Evolutionary conservation across 2,329 filamentous ascomycete genomes (phyloP).

Genomic region (Colletotrichum plurivorum): DNA sequence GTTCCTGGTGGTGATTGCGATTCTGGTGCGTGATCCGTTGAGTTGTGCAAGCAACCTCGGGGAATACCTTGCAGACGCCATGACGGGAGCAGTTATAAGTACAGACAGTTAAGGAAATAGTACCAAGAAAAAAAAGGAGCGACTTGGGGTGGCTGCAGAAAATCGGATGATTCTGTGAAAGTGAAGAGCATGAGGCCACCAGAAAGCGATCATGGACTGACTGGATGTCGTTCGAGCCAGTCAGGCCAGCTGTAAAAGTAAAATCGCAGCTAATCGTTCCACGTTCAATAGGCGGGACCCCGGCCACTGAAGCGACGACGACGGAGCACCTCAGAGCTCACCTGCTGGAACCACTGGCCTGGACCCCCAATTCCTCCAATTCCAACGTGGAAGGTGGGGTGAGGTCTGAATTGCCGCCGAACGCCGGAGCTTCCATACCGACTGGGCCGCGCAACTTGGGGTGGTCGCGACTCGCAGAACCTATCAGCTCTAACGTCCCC

Average conservation of each 20-base stretch:
- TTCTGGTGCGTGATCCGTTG: conserved; percentile 21
- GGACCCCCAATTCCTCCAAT: conserved; percentile 2
- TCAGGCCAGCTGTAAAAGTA: conserved; percentile 41
- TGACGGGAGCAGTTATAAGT: conserved; percentile 31
- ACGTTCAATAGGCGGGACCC: conserved; percentile 34
- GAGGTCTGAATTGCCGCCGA: conserved; percentile 34
- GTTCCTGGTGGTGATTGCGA: conserved; percentile 27
- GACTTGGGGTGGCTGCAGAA: conserved; percentile 24
- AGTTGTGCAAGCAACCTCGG: conserved; percentile 39
- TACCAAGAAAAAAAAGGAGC: conserved; percentile 20
- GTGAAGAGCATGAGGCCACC: conserved; percentile 36
- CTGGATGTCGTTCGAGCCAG: conserved; percentile 36
- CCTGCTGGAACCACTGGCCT: neutral
- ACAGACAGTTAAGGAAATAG: conserved; percentile 1
- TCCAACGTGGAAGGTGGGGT: conserved; percentile 13
- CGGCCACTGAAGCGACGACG: conserved; percentile 25
- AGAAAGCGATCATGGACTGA: conserved; percentile 37
- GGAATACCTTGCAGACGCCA: conserved; percentile 24
- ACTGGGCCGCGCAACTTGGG: neutral
- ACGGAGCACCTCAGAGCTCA: conserved; percentile 13
- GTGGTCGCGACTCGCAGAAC: neutral
- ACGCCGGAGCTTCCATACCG: conserved; percentile 30
- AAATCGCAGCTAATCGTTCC: conserved; percentile 37
- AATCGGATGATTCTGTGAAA: conserved; percentile 37
- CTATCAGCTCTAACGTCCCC: conserved; percentile 1